These are phyloP conservation scores for Saccharum hybrid DNA, from an alignment of 202 grass and related monocot species.

Conservation along the genomic window DNA sequence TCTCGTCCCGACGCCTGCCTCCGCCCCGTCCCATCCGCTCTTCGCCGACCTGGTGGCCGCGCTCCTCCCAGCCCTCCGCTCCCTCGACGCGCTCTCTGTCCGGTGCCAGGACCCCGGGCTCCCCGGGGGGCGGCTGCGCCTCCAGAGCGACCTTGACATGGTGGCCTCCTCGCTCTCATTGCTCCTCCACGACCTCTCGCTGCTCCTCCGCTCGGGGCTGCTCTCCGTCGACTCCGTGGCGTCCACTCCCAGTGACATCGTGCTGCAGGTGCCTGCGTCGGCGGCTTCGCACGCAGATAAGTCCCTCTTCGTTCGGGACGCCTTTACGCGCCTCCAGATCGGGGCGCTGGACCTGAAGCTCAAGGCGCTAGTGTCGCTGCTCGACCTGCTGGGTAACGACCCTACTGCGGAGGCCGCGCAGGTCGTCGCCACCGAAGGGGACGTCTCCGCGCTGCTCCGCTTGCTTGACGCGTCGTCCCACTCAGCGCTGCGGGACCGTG, in stretches of 20 bases:
- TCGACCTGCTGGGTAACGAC: slow-evolving; percentile 59
- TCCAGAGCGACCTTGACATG: slow-evolving; percentile 89
- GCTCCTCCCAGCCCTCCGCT: slow-evolving; percentile 57
- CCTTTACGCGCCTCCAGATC: slow-evolving; percentile 89
- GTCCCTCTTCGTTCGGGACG: slow-evolving; percentile 73
- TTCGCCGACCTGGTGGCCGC: slow-evolving; percentile 62
- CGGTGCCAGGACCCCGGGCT: slow-evolving; percentile 70
- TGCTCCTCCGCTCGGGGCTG: slow-evolving; percentile 73
- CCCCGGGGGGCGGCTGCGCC: slow-evolving; percentile 66
- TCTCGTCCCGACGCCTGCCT: slow-evolving; percentile 52
- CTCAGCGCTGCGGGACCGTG: slow-evolving; percentile 65
- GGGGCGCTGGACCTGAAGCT: slow-evolving; percentile 81
- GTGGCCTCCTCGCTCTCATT: slow-evolving; percentile 68
- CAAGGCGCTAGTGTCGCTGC: slow-evolving; percentile 74
- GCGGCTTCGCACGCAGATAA: slow-evolving; percentile 58
- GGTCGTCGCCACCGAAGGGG: slow-evolving; percentile 60
- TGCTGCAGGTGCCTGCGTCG: slow-evolving; percentile 63
- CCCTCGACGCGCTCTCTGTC: slow-evolving; percentile 56
- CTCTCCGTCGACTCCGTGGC: slow-evolving; percentile 36
- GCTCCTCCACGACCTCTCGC: slow-evolving; percentile 75
- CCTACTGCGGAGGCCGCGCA: slow-evolving; percentile 44
- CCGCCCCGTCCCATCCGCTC: slow-evolving; percentile 56
- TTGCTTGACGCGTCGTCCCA: slow-evolving; percentile 76
- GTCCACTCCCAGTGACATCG: slow-evolving; percentile 59
- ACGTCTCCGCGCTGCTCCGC: slow-evolving; percentile 65